Conservation (phyloP, 2,329 filamentous ascomycete genomes). For the Alternaria conjuncta region DNA sequence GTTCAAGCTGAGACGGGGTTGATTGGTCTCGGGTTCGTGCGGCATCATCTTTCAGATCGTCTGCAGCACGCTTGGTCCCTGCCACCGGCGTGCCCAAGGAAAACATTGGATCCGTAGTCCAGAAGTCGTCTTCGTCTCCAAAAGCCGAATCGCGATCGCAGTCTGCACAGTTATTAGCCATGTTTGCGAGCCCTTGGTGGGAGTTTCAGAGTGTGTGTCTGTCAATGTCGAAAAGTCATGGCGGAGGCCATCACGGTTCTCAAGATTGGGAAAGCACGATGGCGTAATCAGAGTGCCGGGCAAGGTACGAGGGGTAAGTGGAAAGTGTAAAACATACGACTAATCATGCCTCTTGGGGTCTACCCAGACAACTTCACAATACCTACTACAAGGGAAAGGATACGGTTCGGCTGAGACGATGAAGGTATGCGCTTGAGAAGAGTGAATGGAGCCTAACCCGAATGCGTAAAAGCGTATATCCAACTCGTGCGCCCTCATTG, state of each 20-base stretch:
- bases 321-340: not conserved
- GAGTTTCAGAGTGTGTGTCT: slow-evolving; percentile 5
- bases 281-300: not conserved
- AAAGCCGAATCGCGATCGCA: slow-evolving; percentile 41
- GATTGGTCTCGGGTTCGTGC: slow-evolving; percentile 8
- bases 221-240: slow-evolving; percentile 8
- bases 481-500: slow-evolving; percentile 10
- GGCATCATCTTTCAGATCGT: slow-evolving; percentile 25
- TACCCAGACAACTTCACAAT: not conserved
- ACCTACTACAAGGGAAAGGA: not conserved
- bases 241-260: slow-evolving; percentile 13
- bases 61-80: slow-evolving; percentile 42
- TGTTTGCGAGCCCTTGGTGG: slow-evolving; percentile 14
- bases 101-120: slow-evolving; percentile 36
- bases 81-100: slow-evolving; percentile 31
- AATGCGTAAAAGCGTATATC: not conserved
- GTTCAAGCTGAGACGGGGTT: slow-evolving; percentile 1
- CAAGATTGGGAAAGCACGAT: slow-evolving; percentile 4
- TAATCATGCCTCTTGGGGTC: slow-evolving; percentile 2
- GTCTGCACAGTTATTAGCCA: slow-evolving; percentile 40
- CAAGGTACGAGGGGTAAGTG: not conserved
- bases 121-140: slow-evolving; percentile 38
- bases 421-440: not conserved
- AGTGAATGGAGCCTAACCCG: slow-evolving; percentile 9
- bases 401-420: not conserved